Base-by-base conservation (phyloP, 768 basidiomycete species). In the Sistotremastrum niveocremeum region DNA sequence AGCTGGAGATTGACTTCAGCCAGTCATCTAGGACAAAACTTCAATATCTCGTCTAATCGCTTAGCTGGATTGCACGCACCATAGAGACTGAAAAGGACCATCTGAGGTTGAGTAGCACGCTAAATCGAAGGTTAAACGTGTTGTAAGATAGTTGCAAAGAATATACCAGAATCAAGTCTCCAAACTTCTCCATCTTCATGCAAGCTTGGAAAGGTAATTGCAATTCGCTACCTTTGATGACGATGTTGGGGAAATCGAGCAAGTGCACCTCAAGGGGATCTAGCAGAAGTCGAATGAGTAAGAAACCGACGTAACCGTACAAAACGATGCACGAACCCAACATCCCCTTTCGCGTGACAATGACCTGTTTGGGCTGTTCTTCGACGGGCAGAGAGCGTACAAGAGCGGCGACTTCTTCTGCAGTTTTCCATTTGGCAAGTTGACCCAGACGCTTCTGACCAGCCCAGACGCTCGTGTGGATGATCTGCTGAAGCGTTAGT, bases 181-280 rank as follows among this genome's bases (percentile, higher is more conserved):
- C 95, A 54, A 99, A 98, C 65, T 98, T 97, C 75, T 99, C 95
- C 84, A 98, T 93, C 72, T 98, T 98, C 88, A 99, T 91, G 56
- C 91, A 94, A 10, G 95, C 94, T 65, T 98, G 94, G 91, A 99
- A 99, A 0, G 95, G 95, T 47, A 98, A 69, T 57, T 99, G 95
- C 41, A 99, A 70, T 62, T 99, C 95, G 53, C 87, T 91, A 48
- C 95, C 95, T 68, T 98, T 98, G 72, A 99, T 99, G 64, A 99
- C 95, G 54, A 99, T 99, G 65, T 99, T 99, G 44, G 95, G 95
- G 82, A 99, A 99, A 67, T 99, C 95, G 51, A 99, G 80, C 62
- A 98, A 76, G 61, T 98, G 95, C 49, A 98, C 95, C 71, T 98
- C 95, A 46, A 98, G 79, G 36, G 88, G 87, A 62, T 90, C 86